phyloP scores from a whole-genome alignment of 2,329 filamentous ascomycete species.

The Arthrobotrys musiformis region DNA sequence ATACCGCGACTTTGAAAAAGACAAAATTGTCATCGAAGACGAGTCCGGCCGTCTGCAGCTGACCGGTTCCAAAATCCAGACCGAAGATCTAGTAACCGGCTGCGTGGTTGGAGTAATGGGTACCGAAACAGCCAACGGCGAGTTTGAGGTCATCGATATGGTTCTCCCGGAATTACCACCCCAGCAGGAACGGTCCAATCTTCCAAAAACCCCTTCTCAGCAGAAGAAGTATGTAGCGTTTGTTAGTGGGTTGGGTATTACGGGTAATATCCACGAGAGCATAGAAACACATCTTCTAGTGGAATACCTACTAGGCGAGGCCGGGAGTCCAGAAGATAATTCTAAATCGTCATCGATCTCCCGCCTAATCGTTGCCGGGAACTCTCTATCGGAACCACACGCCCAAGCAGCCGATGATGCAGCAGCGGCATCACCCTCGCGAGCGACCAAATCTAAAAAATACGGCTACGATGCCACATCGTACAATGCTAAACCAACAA shows the following conservation, averaged over 20 bases:
- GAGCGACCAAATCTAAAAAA: constrained; percentile 71
- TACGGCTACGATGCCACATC: constrained; percentile 92
- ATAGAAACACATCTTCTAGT: constrained; percentile 80
- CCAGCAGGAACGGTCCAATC: constrained; percentile 84
- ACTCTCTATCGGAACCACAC: constrained; percentile 71
- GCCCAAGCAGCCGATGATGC: constrained; percentile 34
- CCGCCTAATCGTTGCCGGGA: constrained; percentile 88
- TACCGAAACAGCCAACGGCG: constrained; percentile 89
- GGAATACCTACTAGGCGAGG: constrained; percentile 73
- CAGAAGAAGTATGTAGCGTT: constrained; percentile 72
- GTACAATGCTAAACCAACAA: constrained; percentile 87
- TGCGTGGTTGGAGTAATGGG: constrained; percentile 95
- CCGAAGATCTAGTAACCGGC: constrained; percentile 83
- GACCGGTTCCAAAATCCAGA: constrained; percentile 75
- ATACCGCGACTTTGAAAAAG: constrained; percentile 73
- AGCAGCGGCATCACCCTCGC: constrained; percentile 61
- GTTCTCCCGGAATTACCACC: constrained; percentile 86
- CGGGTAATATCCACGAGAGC: constrained; percentile 77
- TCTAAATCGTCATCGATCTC: constrained; percentile 75
- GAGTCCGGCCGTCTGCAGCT: constrained; percentile 89
- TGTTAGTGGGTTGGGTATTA: constrained; percentile 87
- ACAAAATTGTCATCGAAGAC: constrained; percentile 88
- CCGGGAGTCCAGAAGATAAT: constrained; percentile 63
- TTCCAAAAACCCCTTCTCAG: constrained; percentile 64
- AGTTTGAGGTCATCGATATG: constrained; percentile 91